A percentile compares a stretch with the other conserved stretches of the same genome.
Evolutionary conservation across 768 basidiomycete genomes (phyloP).

Genomic region (Lactifluus echinatus): DNA sequence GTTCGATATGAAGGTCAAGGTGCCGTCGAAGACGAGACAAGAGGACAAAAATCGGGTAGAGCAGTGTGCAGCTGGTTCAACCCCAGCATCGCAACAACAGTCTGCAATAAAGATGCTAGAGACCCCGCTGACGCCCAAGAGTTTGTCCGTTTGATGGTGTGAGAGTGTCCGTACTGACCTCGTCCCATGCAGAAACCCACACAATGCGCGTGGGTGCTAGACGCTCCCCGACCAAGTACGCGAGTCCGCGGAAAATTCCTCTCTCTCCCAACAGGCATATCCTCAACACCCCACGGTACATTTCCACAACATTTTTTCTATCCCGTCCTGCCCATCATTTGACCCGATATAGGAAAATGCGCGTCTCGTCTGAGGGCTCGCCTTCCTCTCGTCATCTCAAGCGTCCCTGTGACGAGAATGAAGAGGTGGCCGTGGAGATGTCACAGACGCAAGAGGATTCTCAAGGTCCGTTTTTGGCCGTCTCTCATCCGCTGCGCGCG

Average conservation of each 20-base stretch:
- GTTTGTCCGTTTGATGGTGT: not conserved
- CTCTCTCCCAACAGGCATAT: not conserved
- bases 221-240: not conserved
- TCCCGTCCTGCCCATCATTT: not conserved
- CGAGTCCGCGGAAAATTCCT: not conserved
- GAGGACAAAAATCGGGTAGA: not conserved
- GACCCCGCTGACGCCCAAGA: constrained; percentile 5
- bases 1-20: not conserved
- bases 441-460: constrained; percentile 21
- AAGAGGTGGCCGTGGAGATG: not conserved
- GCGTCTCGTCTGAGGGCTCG: not conserved
- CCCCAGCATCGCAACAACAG: not conserved
- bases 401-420: not conserved
- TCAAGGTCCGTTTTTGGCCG: constrained; percentile 5
- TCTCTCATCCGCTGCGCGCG: not conserved
- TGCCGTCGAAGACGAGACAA: not conserved
- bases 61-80: not conserved
- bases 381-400: not conserved
- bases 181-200: not conserved
- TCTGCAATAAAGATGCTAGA: constrained; percentile 4
- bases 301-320: too few species aligned
- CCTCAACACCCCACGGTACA: constrained; percentile 9
- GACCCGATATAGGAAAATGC: not conserved
- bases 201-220: not conserved
- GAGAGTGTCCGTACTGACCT: not conserved